phyloP scores from a whole-genome alignment of 2,329 filamentous ascomycete species.

The Arachnopeziza araneosa region DNA sequence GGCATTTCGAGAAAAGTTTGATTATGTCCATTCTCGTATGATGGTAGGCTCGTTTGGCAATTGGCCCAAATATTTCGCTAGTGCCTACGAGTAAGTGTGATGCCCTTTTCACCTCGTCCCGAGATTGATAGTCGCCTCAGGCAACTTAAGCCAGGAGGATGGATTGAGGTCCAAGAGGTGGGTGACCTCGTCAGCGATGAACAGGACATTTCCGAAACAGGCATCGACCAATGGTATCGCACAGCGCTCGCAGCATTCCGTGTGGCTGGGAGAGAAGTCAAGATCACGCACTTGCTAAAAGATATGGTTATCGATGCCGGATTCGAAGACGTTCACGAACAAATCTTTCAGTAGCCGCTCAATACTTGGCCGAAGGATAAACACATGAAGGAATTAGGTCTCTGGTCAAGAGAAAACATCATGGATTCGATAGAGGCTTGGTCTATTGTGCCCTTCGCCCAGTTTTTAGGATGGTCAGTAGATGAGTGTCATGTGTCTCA shows the following conservation, averaged over 20 bases:
- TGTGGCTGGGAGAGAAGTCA: not conserved
- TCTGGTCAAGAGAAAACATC: not conserved
- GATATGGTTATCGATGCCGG: not conserved
- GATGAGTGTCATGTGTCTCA: not conserved
- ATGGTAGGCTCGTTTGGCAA: not conserved
- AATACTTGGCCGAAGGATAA: not conserved
- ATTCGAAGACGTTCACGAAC: not conserved
- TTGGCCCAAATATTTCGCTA: not conserved
- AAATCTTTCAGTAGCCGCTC: not conserved
- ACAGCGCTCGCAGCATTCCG: not conserved
- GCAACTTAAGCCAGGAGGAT: not conserved
- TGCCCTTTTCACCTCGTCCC: not conserved
- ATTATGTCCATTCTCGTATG: slow-evolving; percentile 17
- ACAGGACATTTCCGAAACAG: not conserved
- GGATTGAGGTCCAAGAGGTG: not conserved
- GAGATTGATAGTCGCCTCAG: not conserved
- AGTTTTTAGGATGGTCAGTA: not conserved
- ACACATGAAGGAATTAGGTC: not conserved
- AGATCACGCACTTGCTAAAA: not conserved
- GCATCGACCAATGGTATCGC: not conserved
- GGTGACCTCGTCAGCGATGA: not conserved
- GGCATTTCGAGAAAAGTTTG: slow-evolving; percentile 22
- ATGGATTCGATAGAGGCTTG: not conserved
- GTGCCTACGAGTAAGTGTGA: not conserved
- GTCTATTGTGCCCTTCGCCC: not conserved